phyloP scores from a whole-genome alignment of 2,329 filamentous ascomycete genomes.

The Trichoderma sp. region DNA sequence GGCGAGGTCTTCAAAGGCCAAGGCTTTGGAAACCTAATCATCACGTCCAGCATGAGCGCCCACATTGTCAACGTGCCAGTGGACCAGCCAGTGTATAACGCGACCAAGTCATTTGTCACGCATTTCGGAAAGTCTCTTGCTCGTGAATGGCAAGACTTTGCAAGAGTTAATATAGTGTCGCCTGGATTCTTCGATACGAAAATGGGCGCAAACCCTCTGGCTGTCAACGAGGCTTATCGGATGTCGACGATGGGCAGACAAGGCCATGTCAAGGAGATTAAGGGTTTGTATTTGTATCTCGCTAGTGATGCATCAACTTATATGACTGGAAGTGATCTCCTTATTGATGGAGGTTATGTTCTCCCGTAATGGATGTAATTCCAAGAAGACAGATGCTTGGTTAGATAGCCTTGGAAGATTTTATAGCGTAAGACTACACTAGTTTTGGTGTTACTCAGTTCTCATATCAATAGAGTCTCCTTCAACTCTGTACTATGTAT shows the following conservation, averaged over 20 bases:
- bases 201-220: conserved; percentile 5
- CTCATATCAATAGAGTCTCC: too few relatives aligned
- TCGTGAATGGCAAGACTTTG: conserved; percentile 19
- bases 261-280: conserved; percentile 17
- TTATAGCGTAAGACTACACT: background rate
- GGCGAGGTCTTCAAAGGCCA: background rate
- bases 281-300: conserved; percentile 12
- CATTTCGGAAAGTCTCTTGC: conserved; percentile 20
- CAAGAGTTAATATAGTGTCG: conserved; percentile 16
- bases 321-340: conserved; percentile 10
- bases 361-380: background rate
- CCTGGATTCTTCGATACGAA: conserved; percentile 20
- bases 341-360: conserved; percentile 16
- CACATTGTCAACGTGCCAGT: conserved; percentile 22
- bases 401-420: background rate
- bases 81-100: conserved; percentile 17
- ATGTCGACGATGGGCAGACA: conserved; percentile 11
- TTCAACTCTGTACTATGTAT: too few relatives aligned
- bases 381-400: background rate
- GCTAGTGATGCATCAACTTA: conserved; percentile 14
- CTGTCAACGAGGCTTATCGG: conserved; percentile 14
- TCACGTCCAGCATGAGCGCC: conserved; percentile 10
- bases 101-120: conserved; percentile 15
- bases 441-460: background rate
- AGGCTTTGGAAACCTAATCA: conserved; percentile 13